phyloP scores from a whole-genome alignment of 192 early-diverging fungal species.

The Coemansia sp. region DNA sequence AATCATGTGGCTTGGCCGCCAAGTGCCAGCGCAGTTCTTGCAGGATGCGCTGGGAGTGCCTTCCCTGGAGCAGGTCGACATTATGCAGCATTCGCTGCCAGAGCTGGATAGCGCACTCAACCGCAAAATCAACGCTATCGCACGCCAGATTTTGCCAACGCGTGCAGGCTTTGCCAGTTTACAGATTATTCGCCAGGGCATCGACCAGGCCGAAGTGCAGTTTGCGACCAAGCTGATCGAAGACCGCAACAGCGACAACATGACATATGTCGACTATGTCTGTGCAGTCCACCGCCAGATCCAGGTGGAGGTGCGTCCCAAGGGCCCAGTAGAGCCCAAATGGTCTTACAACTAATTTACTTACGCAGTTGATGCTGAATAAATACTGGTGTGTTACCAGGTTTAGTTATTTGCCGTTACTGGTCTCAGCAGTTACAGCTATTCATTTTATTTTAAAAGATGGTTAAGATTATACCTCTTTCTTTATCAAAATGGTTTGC shows the following conservation, averaged over 20 bases:
- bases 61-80: constrained; percentile 69
- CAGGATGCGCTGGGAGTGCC: constrained; percentile 78
- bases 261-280: constrained; percentile 93
- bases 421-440: too few relatives aligned
- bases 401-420: too few relatives aligned
- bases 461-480: too few relatives aligned
- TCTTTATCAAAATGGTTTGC: too few relatives aligned
- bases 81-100: constrained; percentile 56
- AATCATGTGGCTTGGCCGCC: constrained; percentile 85
- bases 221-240: constrained; percentile 78
- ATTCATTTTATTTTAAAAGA: too few relatives aligned
- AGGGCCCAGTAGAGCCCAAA: constrained; percentile 36
- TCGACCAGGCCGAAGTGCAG: constrained; percentile 78
- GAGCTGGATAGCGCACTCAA: constrained; percentile 63
- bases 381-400: too few relatives aligned
- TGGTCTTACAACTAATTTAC: constrained; percentile 37
- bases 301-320: constrained; percentile 66
- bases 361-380: too few relatives aligned
- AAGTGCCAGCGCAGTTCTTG: constrained; percentile 62
- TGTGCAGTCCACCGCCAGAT: constrained; percentile 85
- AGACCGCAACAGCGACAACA: constrained; percentile 83
- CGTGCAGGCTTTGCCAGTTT: constrained; percentile 65
- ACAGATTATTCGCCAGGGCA: constrained; percentile 77
- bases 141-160: constrained; percentile 61
- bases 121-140: constrained; percentile 63